Conservation (phyloP, 225 moss, liverwort and hornwort genomes). For the Antitrichia curtipendula region DNA sequence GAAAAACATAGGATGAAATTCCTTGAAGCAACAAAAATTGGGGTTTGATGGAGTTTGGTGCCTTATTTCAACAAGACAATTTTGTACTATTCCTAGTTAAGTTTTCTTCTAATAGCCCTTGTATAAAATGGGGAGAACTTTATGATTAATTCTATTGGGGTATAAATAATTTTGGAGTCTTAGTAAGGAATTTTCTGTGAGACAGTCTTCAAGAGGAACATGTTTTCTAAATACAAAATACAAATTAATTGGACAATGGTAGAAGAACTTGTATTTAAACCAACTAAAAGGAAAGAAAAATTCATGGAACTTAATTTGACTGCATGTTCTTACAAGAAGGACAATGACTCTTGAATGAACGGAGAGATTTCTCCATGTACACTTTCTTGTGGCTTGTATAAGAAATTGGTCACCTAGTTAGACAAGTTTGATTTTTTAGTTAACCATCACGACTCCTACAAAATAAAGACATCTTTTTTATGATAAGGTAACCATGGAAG, state of each 20-base stretch:
- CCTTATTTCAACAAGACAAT: not conserved
- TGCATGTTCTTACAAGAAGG: not conserved
- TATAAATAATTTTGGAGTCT: not conserved
- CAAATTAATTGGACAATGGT: not conserved
- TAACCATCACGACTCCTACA: not conserved
- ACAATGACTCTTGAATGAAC: not conserved
- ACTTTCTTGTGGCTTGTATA: too few relatives aligned
- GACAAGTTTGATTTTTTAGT: not conserved
- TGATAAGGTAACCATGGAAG: not conserved
- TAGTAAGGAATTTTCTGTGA: too few relatives aligned
- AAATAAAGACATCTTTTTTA: not conserved
- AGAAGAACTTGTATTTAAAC: fast-evolving
- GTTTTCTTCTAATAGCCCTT: not conserved
- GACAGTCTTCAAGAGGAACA: not conserved
- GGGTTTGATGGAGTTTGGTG: not conserved
- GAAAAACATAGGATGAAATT: fast-evolving
- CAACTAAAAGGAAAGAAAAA: not conserved
- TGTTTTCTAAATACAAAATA: not conserved
- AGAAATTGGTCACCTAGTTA: not conserved
- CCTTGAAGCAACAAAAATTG: not conserved
- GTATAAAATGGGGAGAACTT: not conserved
- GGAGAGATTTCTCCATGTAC: not conserved
- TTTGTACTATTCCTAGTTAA: not conserved
- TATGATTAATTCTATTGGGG: not conserved
- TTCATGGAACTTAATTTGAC: not conserved